phyloP scores from a whole-genome alignment of 176 grass and related monocot genomes.

The Phoenix dactylifera region DNA sequence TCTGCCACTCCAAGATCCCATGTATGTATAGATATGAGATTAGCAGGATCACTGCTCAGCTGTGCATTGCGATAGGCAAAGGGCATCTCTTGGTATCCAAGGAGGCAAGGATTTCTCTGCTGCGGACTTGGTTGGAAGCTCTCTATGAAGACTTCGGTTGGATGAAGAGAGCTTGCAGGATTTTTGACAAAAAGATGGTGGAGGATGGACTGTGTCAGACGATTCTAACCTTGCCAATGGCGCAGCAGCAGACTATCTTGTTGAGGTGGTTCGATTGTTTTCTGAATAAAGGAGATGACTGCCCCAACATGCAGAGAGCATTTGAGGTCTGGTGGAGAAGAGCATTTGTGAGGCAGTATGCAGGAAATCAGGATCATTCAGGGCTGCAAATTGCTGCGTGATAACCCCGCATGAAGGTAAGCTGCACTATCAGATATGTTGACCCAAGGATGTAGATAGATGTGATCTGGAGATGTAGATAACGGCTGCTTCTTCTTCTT shows the following conservation, averaged over 20 bases:
- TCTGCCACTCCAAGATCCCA: conserved; percentile 15
- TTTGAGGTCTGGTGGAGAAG: conserved; percentile 20
- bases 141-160: conserved; percentile 19
- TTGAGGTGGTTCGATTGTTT: conserved; percentile 20
- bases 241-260: conserved; percentile 6
- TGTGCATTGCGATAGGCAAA: conserved; percentile 14
- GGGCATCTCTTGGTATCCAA: conserved; percentile 15
- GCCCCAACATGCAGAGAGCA: conserved; percentile 10
- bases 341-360: conserved; percentile 8
- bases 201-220: conserved; percentile 9
- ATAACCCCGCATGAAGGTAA: not conserved
- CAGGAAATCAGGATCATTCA: not conserved
- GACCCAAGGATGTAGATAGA: conserved; percentile 1
- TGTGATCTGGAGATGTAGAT: not conserved
- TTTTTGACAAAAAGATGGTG: conserved; percentile 15
- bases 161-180: conserved; percentile 12
- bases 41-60: conserved; percentile 17
- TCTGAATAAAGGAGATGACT: conserved; percentile 18
- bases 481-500: not conserved
- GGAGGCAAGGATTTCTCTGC: conserved; percentile 6
- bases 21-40: conserved; percentile 22
- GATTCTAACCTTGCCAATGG: conserved; percentile 15
- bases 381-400: conserved; percentile 3
- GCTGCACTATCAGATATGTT: not conserved
- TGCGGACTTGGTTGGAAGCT: conserved; percentile 14